Conservation (phyloP, 306 rosid species). For the apple (Malus domestica) region DNA sequence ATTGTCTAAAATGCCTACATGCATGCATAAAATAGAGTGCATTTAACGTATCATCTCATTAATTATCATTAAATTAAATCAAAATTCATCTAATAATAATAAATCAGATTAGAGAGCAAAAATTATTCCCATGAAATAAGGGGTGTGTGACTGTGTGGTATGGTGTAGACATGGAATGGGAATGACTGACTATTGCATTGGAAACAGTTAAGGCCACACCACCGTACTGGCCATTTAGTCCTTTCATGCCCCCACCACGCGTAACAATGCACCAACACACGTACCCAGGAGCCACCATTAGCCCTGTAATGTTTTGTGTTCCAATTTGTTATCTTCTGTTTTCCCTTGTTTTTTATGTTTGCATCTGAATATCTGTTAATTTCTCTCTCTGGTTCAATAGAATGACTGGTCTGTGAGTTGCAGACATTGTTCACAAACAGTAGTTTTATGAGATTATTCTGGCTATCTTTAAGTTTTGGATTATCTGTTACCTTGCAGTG, state of each 20-base stretch:
- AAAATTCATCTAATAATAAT: too few relatives aligned
- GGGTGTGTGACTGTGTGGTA: not conserved
- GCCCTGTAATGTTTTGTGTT: slow-evolving; percentile 5
- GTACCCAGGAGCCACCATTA: not conserved
- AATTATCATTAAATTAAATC: too few relatives aligned
- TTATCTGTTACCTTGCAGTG: not conserved
- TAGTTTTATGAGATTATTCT: not conserved
- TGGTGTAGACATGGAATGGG: not conserved
- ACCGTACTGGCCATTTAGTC: slow-evolving; percentile 15
- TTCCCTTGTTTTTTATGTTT: not conserved
- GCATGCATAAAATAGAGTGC: slow-evolving; percentile 9
- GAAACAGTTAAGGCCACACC: slow-evolving; percentile 27
- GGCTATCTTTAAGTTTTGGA: not conserved
- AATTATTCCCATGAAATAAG: not conserved
- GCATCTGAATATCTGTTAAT: not conserved
- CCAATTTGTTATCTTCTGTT: not conserved
- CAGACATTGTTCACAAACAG: not conserved
- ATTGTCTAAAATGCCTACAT: too few relatives aligned
- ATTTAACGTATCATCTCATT: not conserved
- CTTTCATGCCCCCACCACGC: slow-evolving; percentile 17
- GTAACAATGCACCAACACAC: slow-evolving; percentile 10
- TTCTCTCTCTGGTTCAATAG: not conserved
- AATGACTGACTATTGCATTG: slow-evolving; percentile 22
- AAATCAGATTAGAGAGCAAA: not conserved
- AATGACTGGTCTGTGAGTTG: not conserved